A percentile compares a stretch with the other conserved stretches of the same genome.
phyloP scores from a whole-genome alignment of 257 asterid genomes.

The Solanum okadae region DNA sequence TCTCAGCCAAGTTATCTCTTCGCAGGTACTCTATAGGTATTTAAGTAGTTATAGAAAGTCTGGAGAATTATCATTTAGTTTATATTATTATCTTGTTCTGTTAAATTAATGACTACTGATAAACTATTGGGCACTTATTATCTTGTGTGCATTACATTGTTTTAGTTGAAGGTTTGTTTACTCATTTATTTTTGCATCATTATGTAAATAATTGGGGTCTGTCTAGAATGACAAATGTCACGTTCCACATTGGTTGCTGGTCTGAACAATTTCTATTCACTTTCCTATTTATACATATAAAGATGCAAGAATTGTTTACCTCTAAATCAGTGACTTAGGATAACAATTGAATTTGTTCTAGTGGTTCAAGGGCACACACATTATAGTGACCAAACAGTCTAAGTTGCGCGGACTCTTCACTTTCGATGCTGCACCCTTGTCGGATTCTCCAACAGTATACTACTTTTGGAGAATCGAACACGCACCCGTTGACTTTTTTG shows the following conservation, averaged over 20 bases:
- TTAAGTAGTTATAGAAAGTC: not conserved
- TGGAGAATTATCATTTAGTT: not conserved
- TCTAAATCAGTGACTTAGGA: not conserved
- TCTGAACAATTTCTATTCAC: not conserved
- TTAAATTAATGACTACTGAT: not conserved
- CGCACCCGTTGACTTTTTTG: no score
- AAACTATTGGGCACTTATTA: not conserved
- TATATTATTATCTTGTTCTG: not conserved
- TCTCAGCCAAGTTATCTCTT: slow-evolving; percentile 84
- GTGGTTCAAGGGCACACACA: not conserved
- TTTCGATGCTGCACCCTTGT: no score
- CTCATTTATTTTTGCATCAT: not conserved
- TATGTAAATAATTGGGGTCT: not conserved
- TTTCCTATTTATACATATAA: not conserved
- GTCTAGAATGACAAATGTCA: not conserved
- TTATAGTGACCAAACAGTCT: not conserved
- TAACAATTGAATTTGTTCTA: not conserved
- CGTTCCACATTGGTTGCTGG: not conserved
- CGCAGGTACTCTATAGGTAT: slow-evolving; percentile 45
- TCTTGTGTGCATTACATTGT: not conserved
- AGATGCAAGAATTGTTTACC: not conserved
- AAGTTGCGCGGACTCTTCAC: no score
- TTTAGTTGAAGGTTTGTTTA: not conserved
- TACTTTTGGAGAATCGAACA: no score
- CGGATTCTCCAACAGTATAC: no score